Base-by-base conservation (phyloP, 768 basidiomycete genomes). In the Russula abietina region DNA sequence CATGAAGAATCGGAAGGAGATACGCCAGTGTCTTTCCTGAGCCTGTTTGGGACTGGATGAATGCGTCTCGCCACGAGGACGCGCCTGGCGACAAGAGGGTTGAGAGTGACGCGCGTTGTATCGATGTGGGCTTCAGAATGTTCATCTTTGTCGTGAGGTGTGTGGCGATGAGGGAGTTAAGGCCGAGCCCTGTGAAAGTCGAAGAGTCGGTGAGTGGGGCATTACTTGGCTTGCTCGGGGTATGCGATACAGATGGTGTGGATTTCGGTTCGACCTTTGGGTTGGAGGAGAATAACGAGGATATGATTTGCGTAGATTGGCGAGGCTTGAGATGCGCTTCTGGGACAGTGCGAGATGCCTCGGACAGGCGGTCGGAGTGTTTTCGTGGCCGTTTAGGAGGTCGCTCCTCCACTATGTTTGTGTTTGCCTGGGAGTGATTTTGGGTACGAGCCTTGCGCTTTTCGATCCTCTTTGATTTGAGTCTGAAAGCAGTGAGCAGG, bases 1-100 rank as follows among this genome's bases (percentile, higher is more conserved):
- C 93, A 65, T 98, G 92, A 49, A 98, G 83, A 73, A 98, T 93
- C 30, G 96, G 96, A 12, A 98, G 83, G 26, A 98, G 83, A 77
- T 91, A 98, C 3, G 94, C 83, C 26, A 98, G 77, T 0, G 95
- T 98, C 76, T 98, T 98, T 71, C 96, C 96, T 0, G 95, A 98
- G 59, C 96, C 96, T 10, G 96, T 98, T 72, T 98, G 94, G 14
- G 93, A 91, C 73, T 97, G 95, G 60, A 98, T 91, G 73, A 97
- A 95, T 16, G 90, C 83, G 73, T 96, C 93, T 62, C 89, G 79
- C 54, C 76, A 53, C 68, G 65, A 63, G 74, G 75, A 65, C 74
- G 69, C 43, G 72, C 75, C 28, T 78, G 72, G 56, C 75, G 75
- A 64, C 4, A 90, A 80, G 48, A 98, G 79, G n/a, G 86, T 73